Base-by-base conservation (phyloP, 305 asterid genomes). In the Fraxinus xanthoxyloides region DNA sequence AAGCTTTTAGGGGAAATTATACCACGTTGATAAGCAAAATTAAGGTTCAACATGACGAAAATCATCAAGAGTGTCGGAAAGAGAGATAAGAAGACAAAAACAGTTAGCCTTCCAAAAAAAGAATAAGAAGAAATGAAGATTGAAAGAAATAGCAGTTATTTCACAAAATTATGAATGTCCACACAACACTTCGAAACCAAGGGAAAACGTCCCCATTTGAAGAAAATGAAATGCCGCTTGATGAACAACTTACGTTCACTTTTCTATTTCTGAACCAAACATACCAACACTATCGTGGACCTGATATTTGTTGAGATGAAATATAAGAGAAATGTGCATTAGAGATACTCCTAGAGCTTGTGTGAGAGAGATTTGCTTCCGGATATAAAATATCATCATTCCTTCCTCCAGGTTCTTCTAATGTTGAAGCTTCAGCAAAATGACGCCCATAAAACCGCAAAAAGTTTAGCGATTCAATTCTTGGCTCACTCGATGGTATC, bases 391-490 rank as follows among this genome's bases (percentile, higher is more conserved):
- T 34, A 3, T 7, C 85, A 46, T 78, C 80, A 78, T 79, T 69
- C 17, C 43, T 28, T 15, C 79, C 86, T 75, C 82, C 86, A 23
- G 17, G 73, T 35, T 84, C 91, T 82, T 83, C 86, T 1, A 61
- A 82, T 7, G 2, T 9, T 0, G 93, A 82, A 63, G 86, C 85
- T 85, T 86, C 89, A 0, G 77, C 51, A 30, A 87, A 85, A 4
- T 90, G 72, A 0, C 90, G 87, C 1, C 95, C 95, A 28, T 92
- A 92, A 78, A 89, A 90, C 32, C 92, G 84, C 85, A 90, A 85
- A 24, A 89, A 92, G 46, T 86, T 86, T 65, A 92, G 85, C 12
- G 90, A 88, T 77, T 89, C 94, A 4, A 87, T 75, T 70, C 89
- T 85, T 31, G 90, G 92, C 0, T 31, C 80, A 1, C 87, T 81